A percentile compares a stretch with the other conserved stretches of the same genome.
phyloP scores from a whole-genome alignment of 176 grass and related monocot species.

The Aegilops speltoides region DNA sequence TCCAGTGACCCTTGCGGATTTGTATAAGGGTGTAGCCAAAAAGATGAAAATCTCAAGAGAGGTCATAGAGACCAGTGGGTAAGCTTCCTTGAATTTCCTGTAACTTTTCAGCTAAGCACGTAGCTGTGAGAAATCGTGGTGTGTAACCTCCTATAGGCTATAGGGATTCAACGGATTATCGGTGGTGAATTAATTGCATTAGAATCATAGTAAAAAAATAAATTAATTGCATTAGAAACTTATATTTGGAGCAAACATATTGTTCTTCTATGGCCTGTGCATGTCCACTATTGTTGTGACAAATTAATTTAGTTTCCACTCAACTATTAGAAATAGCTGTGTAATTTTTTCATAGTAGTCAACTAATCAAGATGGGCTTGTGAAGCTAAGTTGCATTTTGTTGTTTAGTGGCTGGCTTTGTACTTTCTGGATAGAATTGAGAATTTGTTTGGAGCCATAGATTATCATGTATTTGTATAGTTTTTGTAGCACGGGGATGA shows the following conservation, averaged over 20 bases:
- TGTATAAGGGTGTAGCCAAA: constrained; percentile 85
- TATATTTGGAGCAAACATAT: too few species aligned
- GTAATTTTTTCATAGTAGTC: not conserved
- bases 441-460: not conserved
- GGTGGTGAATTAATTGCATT: not conserved
- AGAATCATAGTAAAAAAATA: too few species aligned
- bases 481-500: not conserved
- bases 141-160: not conserved
- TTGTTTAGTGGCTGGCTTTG: not conserved
- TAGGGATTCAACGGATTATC: constrained; percentile 1
- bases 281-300: not conserved
- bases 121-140: not conserved
- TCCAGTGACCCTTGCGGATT: constrained; percentile 68
- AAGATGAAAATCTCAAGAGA: constrained; percentile 99
- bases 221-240: not conserved
- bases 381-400: constrained; percentile 1
- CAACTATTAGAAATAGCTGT: not conserved
- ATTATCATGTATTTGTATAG: constrained; percentile 7
- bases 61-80: constrained; percentile 63
- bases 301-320: constrained; percentile 19
- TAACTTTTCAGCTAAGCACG: not conserved
- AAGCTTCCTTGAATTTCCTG: constrained; percentile 15
- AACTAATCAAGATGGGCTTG: not conserved
- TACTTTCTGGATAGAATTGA: not conserved
- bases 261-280: not conserved